phyloP scores from a whole-genome alignment of 2,329 filamentous ascomycete species.

The Xylaria sp. region DNA sequence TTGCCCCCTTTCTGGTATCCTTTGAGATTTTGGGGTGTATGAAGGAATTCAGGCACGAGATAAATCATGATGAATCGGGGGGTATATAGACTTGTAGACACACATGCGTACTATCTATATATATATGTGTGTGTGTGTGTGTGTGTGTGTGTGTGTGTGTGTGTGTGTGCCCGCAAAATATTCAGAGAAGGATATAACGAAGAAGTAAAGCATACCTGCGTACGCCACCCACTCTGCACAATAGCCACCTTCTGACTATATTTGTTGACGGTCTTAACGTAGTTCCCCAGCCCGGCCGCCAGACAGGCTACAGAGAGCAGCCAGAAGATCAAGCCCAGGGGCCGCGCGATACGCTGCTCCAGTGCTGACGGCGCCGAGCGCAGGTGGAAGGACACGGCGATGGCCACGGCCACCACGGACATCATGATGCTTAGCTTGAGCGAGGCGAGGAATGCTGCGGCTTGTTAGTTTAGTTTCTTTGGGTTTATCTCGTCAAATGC shows the following conservation, averaged over 20 bases:
- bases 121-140: neutral
- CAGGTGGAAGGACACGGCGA: constrained; percentile 92
- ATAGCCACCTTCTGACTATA: constrained; percentile 83
- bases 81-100: neutral
- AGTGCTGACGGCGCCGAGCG: constrained; percentile 75
- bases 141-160: too few species aligned
- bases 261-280: constrained; percentile 82
- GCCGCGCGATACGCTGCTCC: constrained; percentile 82
- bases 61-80: neutral
- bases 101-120: neutral
- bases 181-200: neutral
- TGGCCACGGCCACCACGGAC: constrained; percentile 87
- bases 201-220: constrained; percentile 66
- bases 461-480: neutral
- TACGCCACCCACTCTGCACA: constrained; percentile 94
- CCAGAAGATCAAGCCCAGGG: constrained; percentile 92
- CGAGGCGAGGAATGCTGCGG: constrained; percentile 83
- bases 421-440: constrained; percentile 90
- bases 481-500: neutral
- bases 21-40: neutral
- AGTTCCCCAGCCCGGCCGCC: constrained; percentile 82
- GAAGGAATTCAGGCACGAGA: neutral
- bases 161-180: too few species aligned
- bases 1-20: neutral
- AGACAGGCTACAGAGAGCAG: constrained; percentile 81